Evolutionary conservation across 768 basidiomycete genomes (phyloP), one percentile per base, ranked within the genome.

Genomic region (Lepiota venenata): DNA sequence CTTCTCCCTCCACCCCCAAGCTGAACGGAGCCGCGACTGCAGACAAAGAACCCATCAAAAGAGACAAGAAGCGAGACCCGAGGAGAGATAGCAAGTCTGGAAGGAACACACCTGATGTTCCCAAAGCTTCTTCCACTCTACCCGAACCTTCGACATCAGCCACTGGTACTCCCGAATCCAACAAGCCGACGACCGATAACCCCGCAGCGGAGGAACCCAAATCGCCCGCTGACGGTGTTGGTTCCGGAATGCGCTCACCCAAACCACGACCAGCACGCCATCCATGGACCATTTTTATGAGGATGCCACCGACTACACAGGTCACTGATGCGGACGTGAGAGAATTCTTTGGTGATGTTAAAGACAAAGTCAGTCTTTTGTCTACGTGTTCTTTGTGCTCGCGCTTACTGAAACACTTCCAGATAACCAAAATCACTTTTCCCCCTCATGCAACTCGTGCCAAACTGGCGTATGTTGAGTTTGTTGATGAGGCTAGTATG

Each of bases 261-360:
- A 88, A 83, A 50, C 78, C 78, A 44, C 79, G 82, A 53, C 79
- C 81, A 0, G 72, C 79, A 25, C 77, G 88, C 38, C 82, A 89
- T 66, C 90, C 91, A 4, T 91, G 86, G 85, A 94, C 92, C 7
- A 78, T 93, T 48, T 93, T 91, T 69, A 83, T 94, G 78, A 83
- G 86, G 58, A 76, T 87, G 71, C 67, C 74, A 15, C 60, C 70
- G 9, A 69, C 73, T 3, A 60, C 73, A 7, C 65, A 77, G 11
- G 74, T 80, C 4, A 78, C 67, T 9, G 92, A 94, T 59, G 59
- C 68, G 0, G 89, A 92, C 45, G 64, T 94, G 7, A 78, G 80
- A 51, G 87, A 88, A 15, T 92, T 91, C 71, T 94, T 88, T 64
- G 82, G 78, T 8, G 88, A 86, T 8, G 82, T 84, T 0, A 80